A percentile compares a stretch with the other conserved stretches of the same genome.
Conservation (phyloP, 139 green algal genomes). For the Tetradesmus obliquus region DNA sequence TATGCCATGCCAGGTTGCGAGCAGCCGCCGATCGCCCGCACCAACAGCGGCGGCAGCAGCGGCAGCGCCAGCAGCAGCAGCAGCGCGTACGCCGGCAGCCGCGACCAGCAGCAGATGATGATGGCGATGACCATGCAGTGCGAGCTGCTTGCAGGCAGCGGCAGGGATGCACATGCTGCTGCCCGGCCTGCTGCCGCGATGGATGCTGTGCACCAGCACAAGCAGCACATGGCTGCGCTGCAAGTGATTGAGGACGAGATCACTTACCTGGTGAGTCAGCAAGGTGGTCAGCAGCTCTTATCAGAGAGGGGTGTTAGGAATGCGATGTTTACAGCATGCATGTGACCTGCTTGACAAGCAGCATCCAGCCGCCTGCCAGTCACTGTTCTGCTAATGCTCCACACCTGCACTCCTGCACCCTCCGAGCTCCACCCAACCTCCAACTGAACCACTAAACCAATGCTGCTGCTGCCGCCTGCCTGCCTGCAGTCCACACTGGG, state of each 20-base stretch:
- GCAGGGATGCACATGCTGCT: background rate
- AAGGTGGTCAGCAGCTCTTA: background rate
- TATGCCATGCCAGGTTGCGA: background rate
- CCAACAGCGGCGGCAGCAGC: background rate
- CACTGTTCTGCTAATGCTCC: too few relatives aligned
- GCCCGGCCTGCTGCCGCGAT: background rate
- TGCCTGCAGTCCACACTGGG: background rate
- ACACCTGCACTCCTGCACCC: too few relatives aligned
- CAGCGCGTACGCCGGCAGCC: background rate
- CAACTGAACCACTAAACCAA: too few relatives aligned
- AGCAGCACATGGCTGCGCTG: background rate
- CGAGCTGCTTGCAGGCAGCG: background rate
- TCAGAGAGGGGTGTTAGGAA: too few relatives aligned
- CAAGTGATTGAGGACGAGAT: constrained; percentile 3
- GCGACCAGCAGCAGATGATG: background rate
- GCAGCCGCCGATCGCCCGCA: background rate
- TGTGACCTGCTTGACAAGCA: too few relatives aligned
- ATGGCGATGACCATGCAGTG: background rate
- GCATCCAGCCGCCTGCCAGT: too few relatives aligned
- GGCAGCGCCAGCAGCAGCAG: background rate
- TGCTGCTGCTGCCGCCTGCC: background rate
- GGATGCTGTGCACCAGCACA: background rate
- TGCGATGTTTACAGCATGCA: too few relatives aligned
- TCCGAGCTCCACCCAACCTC: too few relatives aligned
- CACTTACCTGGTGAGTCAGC: background rate